Evolutionary conservation across 192 early-diverging fungal species (phyloP).

Genomic region (Coemansia aciculifera): DNA sequence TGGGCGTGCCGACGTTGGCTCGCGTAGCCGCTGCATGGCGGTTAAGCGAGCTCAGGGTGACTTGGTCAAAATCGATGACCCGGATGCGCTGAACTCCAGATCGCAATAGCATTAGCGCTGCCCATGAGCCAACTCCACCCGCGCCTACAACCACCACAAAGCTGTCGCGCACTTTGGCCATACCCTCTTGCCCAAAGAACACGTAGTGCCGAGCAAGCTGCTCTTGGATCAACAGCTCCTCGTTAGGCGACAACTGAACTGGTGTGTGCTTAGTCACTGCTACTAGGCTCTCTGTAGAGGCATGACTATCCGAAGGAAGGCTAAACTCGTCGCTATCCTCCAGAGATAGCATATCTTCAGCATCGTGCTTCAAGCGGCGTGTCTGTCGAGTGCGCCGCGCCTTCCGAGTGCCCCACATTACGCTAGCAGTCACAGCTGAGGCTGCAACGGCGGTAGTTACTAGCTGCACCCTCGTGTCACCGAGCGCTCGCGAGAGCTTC

Average conservation of each 20-base stretch:
- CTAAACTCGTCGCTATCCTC: constrained; percentile 5
- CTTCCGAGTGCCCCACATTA: constrained; percentile 59
- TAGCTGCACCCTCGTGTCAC: constrained; percentile 47
- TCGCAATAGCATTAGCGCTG: constrained; percentile 88
- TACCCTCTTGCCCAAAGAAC: constrained; percentile 84
- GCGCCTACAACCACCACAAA: constrained; percentile 95
- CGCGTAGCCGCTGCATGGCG: constrained; percentile 90
- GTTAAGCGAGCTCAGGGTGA: constrained; percentile 91
- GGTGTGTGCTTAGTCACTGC: constrained; percentile 43
- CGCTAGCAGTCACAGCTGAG: constrained; percentile 62
- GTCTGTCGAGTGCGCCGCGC: constrained; percentile 52
- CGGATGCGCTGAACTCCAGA: constrained; percentile 84
- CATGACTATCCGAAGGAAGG: not conserved
- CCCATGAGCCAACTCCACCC: constrained; percentile 91
- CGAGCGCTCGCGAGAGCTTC: constrained; percentile 28
- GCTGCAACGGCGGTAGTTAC: constrained; percentile 62
- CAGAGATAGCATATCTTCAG: constrained; percentile 34
- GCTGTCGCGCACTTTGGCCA: constrained; percentile 67
- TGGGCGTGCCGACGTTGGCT: constrained; percentile 87
- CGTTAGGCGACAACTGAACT: constrained; percentile 40
- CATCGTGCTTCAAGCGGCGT: constrained; percentile 60
- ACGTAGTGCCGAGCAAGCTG: constrained; percentile 85
- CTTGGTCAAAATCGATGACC: constrained; percentile 97
- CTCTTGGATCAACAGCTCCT: constrained; percentile 76
- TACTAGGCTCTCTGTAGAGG: constrained; percentile 6